Evolutionary conservation across 345 rosid species (phyloP).

Genomic region (Hypericum perforatum): DNA sequence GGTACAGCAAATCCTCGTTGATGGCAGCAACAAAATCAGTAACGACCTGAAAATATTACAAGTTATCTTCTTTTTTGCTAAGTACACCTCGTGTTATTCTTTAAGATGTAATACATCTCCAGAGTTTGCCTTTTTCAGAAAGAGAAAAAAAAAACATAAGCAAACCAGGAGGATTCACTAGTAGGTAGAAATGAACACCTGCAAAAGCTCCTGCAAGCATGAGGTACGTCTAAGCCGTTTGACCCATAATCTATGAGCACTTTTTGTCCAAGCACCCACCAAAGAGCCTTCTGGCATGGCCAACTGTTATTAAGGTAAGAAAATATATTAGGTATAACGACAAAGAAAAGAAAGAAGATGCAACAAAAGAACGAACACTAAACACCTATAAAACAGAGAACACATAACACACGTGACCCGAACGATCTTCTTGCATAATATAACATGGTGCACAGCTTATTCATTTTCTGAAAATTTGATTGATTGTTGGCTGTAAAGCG

Average conservation of each 20-base stretch:
- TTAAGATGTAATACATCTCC: too few relatives aligned
- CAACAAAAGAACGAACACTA: too few relatives aligned
- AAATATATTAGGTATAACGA: conserved; percentile 3
- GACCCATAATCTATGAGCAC: conserved; percentile 89
- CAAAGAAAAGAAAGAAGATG: neutral
- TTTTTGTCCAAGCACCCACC: conserved; percentile 92
- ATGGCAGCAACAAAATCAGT: conserved; percentile 83
- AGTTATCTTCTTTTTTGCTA: conserved; percentile 6
- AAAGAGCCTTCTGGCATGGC: conserved; percentile 81
- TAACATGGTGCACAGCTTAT: too few relatives aligned
- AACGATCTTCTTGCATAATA: too few relatives aligned
- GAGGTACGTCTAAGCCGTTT: conserved; percentile 86
- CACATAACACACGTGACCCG: too few relatives aligned
- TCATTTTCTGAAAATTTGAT: too few relatives aligned
- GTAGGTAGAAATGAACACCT: conserved; percentile 30
- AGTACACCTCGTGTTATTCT: too few relatives aligned
- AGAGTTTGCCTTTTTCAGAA: too few relatives aligned
- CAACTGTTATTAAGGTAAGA: conserved; percentile 31
- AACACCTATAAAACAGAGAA: too few relatives aligned
- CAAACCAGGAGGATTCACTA: neutral
- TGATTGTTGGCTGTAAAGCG: too few relatives aligned
- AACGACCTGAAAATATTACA: conserved; percentile 46
- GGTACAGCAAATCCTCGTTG: conserved; percentile 67
- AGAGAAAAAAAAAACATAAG: neutral
- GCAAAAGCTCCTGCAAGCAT: conserved; percentile 69